Percentiles rank a stretch among this genome's conserved stretches.
phyloP scores from a whole-genome alignment of 225 moss, liverwort and hornwort genomes.

The Marchantia paleacea region DNA sequence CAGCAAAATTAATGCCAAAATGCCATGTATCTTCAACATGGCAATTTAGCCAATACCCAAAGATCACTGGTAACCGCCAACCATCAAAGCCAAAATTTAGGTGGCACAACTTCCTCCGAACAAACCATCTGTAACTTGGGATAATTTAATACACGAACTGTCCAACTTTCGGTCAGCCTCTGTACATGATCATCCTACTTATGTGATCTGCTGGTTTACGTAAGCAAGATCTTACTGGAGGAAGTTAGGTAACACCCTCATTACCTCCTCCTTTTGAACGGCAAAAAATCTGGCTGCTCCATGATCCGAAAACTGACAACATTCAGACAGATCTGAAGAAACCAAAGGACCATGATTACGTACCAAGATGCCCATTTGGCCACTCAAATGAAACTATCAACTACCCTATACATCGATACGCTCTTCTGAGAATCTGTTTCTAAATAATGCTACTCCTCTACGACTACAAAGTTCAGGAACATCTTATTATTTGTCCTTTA shows the following conservation, averaged over 20 bases:
- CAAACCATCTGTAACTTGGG: background rate
- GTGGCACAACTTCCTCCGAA: background rate
- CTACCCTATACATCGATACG: background rate
- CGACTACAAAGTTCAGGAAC: background rate
- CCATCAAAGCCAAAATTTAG: too few relatives aligned
- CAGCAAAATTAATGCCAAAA: too few relatives aligned
- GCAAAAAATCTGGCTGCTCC: constrained; percentile 1
- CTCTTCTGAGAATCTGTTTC: background rate
- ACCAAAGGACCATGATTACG: background rate
- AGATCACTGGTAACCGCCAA: too few relatives aligned
- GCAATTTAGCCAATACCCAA: too few relatives aligned
- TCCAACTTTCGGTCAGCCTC: background rate
- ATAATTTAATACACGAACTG: background rate
- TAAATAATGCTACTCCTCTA: background rate
- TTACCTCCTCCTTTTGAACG: background rate
- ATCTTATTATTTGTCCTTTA: constrained; percentile 50
- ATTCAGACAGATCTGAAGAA: constrained; percentile 8
- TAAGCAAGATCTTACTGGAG: background rate
- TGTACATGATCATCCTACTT: background rate
- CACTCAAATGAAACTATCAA: background rate
- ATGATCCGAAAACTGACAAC: constrained; percentile 17
- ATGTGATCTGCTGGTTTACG: background rate
- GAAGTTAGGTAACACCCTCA: background rate
- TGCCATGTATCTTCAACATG: too few relatives aligned
- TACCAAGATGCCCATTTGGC: background rate